Evolutionary conservation across 768 basidiomycete genomes (phyloP).

Genomic region (Suillus hirtellus): DNA sequence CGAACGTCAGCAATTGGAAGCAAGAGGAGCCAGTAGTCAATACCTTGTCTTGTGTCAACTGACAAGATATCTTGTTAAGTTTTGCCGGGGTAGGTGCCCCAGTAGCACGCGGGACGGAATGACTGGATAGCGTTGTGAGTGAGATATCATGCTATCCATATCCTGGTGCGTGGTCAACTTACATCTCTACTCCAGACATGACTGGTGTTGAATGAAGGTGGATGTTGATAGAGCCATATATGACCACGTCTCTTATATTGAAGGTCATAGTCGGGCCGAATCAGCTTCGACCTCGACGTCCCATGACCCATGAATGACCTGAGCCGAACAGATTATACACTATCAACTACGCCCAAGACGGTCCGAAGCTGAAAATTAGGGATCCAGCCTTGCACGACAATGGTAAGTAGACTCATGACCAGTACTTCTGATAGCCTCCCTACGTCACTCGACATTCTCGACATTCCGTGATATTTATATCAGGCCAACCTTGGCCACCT

Average conservation of each 20-base stretch:
- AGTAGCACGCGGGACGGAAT: constrained; percentile 21
- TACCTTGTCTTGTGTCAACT: constrained; percentile 79
- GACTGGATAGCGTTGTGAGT: constrained; percentile 15
- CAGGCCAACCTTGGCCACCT: too few species aligned
- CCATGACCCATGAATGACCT: constrained; percentile 20
- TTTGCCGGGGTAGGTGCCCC: constrained; percentile 39
- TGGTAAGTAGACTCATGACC: constrained; percentile 2
- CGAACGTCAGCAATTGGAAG: constrained; percentile 7
- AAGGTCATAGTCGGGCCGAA: constrained; percentile 15
- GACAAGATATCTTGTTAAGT: constrained; percentile 74
- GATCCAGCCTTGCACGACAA: background rate
- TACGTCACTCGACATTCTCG: background rate
- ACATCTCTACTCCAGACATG: constrained; percentile 70
- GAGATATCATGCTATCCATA: constrained; percentile 7
- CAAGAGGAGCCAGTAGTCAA: background rate
- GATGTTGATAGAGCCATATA: background rate
- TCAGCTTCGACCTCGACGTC: constrained; percentile 7
- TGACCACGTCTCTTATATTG: constrained; percentile 18
- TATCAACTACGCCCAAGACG: constrained; percentile 13
- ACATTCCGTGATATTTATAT: too few species aligned
- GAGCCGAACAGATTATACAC: constrained; percentile 3
- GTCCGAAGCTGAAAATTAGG: constrained; percentile 6
- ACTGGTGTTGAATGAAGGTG: constrained; percentile 13
- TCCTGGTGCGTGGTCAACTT: constrained; percentile 18
- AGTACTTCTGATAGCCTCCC: background rate